A percentile compares a stretch with the other conserved stretches of the same genome.
Evolutionary conservation across 331 rosid species (phyloP).

Genomic region (Cydonia oblonga): DNA sequence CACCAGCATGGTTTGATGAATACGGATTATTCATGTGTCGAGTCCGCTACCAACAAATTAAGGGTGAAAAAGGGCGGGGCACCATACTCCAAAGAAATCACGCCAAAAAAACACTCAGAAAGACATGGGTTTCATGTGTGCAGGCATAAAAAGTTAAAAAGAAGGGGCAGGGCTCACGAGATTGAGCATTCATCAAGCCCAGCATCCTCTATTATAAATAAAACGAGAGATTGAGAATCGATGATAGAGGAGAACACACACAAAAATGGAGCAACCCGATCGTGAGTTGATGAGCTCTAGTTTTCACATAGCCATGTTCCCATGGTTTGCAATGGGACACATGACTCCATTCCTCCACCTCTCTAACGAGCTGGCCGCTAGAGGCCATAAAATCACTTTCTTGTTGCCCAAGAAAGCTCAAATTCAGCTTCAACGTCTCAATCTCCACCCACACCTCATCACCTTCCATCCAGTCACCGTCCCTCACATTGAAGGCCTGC

Average conservation of each 20-base stretch:
- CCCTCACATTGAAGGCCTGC: constrained; percentile 37
- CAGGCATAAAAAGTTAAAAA: too few species aligned
- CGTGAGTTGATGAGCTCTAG: not conserved
- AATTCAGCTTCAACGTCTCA: constrained; percentile 9
- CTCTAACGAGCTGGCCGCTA: constrained; percentile 30
- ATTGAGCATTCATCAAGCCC: too few species aligned
- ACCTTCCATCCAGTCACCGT: constrained; percentile 14
- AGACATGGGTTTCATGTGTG: too few species aligned
- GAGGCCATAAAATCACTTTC: constrained; percentile 22
- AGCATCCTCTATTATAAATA: too few species aligned
- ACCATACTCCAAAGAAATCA: too few species aligned
- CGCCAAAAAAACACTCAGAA: too few species aligned
- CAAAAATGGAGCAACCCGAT: not conserved
- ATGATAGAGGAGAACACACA: not conserved
- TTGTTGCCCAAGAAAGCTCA: constrained; percentile 22
- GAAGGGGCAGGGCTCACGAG: too few species aligned
- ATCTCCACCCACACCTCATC: constrained; percentile 27
- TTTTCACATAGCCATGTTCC: constrained; percentile 27
- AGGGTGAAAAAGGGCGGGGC: too few species aligned
- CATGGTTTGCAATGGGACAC: constrained; percentile 43
- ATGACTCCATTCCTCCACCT: constrained; percentile 39
- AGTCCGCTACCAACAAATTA: too few species aligned
- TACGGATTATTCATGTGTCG: too few species aligned
- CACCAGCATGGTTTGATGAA: too few species aligned
- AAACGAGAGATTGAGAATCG: too few species aligned